Percentiles rank a stretch among this genome's conserved stretches.
phyloP scores from a whole-genome alignment of 768 basidiomycete species.

The Dioszegia hungarica region DNA sequence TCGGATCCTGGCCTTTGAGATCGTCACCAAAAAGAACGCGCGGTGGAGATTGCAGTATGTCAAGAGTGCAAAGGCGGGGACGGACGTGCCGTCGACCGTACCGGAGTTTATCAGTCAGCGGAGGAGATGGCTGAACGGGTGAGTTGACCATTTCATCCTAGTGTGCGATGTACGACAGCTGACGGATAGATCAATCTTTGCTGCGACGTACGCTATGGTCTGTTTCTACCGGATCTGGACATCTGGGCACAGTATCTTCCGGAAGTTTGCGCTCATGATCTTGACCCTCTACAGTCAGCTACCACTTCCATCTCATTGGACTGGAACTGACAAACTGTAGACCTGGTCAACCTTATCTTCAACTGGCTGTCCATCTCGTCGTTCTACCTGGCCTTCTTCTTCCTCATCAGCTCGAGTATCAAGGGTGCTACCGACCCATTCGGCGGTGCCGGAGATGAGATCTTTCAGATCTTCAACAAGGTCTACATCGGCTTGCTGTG shows the following conservation, averaged over 20 bases:
- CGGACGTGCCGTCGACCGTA: constrained; percentile 42
- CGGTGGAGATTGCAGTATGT: constrained; percentile 47
- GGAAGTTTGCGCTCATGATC: constrained; percentile 38
- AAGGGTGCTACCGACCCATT: constrained; percentile 64
- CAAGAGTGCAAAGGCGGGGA: constrained; percentile 44
- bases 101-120: constrained; percentile 48
- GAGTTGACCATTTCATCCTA: too few species aligned
- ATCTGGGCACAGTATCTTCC: constrained; percentile 43
- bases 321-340: not conserved
- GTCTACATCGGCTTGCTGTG: constrained; percentile 81
- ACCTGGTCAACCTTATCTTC: constrained; percentile 43
- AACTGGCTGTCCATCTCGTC: constrained; percentile 42
- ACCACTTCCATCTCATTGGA: not conserved
- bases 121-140: constrained; percentile 49
- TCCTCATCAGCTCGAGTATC: constrained; percentile 80
- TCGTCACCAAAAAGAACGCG: constrained; percentile 40
- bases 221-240: constrained; percentile 45
- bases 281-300: constrained; percentile 41
- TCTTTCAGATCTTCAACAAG: constrained; percentile 71
- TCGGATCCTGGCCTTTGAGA: constrained; percentile 29
- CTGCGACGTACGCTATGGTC: constrained; percentile 39
- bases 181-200: constrained; percentile 34
- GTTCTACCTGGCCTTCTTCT: constrained; percentile 56
- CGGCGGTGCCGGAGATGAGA: constrained; percentile 64
- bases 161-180: not conserved